These are phyloP conservation scores for Rhizophora apiculata DNA, from an alignment of 345 rosid genomes.

Conservation along the genomic window DNA sequence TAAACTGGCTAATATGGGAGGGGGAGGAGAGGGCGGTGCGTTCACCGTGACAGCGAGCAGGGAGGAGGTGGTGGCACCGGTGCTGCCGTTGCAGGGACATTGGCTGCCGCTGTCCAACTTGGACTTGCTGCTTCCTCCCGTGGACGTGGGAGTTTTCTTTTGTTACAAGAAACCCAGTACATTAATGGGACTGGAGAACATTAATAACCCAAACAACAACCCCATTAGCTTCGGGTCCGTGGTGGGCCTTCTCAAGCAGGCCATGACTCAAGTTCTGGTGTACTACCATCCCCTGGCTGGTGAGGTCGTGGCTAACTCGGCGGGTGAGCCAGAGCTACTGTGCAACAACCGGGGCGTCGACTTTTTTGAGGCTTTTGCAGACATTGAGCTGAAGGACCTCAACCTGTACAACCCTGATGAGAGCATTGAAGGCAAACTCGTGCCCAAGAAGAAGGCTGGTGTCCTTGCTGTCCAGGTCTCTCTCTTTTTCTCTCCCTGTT, in stretches of 20 bases:
- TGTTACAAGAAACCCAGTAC: conserved; percentile 42
- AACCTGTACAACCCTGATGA: conserved; percentile 66
- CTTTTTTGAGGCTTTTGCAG: conserved; percentile 58
- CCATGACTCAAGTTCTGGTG: conserved; percentile 62
- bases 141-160: conserved; percentile 60
- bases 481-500: background rate
- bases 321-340: conserved; percentile 74
- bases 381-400: conserved; percentile 50
- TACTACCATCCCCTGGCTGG: conserved; percentile 72
- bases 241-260: conserved; percentile 43
- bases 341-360: conserved; percentile 87
- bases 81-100: conserved; percentile 62
- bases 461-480: conserved; percentile 72
- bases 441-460: conserved; percentile 53
- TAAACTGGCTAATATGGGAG: background rate
- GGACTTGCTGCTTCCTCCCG: conserved; percentile 72
- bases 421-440: conserved; percentile 56
- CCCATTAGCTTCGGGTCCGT: conserved; percentile 20
- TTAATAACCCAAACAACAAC: background rate
- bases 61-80: conserved; percentile 61
- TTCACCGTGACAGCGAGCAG: conserved; percentile 26
- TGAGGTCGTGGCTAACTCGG: conserved; percentile 51
- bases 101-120: conserved; percentile 87
- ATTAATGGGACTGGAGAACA: background rate
- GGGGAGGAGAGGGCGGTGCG: background rate